These are phyloP conservation scores for Silene uniflora DNA, from an alignment of 148 eudicot species.

Conservation along the genomic window DNA sequence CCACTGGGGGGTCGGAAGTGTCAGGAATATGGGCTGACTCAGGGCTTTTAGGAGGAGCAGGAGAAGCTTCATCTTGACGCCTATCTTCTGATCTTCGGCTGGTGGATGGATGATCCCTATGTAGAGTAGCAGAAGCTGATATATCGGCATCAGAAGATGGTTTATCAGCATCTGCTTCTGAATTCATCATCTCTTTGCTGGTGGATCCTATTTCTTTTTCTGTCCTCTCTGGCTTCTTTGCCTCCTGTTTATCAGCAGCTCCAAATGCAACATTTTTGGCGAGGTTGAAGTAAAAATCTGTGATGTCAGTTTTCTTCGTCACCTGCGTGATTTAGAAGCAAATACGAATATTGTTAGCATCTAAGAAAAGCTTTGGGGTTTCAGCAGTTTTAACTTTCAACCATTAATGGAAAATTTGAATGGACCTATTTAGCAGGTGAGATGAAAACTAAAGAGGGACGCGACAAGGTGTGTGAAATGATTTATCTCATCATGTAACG, in stretches of 20 bases:
- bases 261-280: slow-evolving; percentile 79
- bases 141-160: background rate
- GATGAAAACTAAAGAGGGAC: too few species aligned
- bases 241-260: slow-evolving; percentile 36
- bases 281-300: slow-evolving; percentile 85
- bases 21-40: slow-evolving; percentile 24
- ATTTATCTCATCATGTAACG: background rate
- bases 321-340: slow-evolving; percentile 40
- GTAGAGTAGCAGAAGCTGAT: background rate
- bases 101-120: slow-evolving; percentile 24
- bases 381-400: too few species aligned
- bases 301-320: slow-evolving; percentile 73
- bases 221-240: slow-evolving; percentile 22
- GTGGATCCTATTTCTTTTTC: slow-evolving; percentile 24
- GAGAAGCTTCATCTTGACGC: slow-evolving; percentile 28
- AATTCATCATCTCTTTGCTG: slow-evolving; percentile 1
- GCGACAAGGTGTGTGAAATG: too few species aligned
- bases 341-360: slow-evolving; percentile 5
- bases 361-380: background rate
- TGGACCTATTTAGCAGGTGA: too few species aligned
- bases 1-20: slow-evolving; percentile 20
- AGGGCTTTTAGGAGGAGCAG: slow-evolving; percentile 20
- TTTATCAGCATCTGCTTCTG: slow-evolving; percentile 11
- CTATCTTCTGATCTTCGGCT: slow-evolving; percentile 20
- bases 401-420: too few species aligned